phyloP scores from a whole-genome alignment of 2,329 filamentous ascomycete genomes.

The Aureobasidium sp. region DNA sequence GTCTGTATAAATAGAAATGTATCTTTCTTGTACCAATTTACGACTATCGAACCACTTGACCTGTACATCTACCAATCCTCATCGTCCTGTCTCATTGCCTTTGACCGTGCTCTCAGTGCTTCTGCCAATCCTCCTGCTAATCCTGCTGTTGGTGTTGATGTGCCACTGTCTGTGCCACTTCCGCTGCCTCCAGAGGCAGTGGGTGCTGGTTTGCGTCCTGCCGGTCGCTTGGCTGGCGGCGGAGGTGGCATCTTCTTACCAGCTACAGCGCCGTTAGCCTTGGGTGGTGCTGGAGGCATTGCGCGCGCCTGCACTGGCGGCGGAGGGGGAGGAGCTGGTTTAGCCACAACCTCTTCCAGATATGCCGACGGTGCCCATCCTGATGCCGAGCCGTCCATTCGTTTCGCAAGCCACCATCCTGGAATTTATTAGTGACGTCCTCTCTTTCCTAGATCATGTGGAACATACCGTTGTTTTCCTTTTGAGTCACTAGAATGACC shows the following conservation, averaged over 20 bases:
- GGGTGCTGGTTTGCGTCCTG: slow-evolving; percentile 60
- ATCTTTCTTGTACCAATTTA: slow-evolving; percentile 8
- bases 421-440: slow-evolving; percentile 1
- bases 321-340: slow-evolving; percentile 47
- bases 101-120: slow-evolving; percentile 39
- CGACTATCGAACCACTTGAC: neutral
- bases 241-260: slow-evolving; percentile 65
- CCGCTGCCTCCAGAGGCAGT: slow-evolving; percentile 56
- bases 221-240: slow-evolving; percentile 73
- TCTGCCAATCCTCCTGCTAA: slow-evolving; percentile 43
- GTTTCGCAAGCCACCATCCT: slow-evolving; percentile 94
- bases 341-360: slow-evolving; percentile 66
- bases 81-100: slow-evolving; percentile 36
- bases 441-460: neutral
- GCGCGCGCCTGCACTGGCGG: slow-evolving; percentile 36
- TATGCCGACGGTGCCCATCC: slow-evolving; percentile 95
- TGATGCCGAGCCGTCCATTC: slow-evolving; percentile 56
- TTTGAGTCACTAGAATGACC: slow-evolving; percentile 80
- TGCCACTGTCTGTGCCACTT: slow-evolving; percentile 30
- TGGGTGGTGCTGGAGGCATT: slow-evolving; percentile 55
- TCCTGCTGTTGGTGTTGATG: slow-evolving; percentile 28
- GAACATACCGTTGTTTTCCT: slow-evolving; percentile 81
- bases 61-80: slow-evolving; percentile 19
- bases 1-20: slow-evolving; percentile 3
- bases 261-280: slow-evolving; percentile 31